A percentile compares a stretch with the other conserved stretches of the same genome.
phyloP scores from a whole-genome alignment of 495 filamentous ascomycete genomes.

The Hypoxylon fuscum region DNA sequence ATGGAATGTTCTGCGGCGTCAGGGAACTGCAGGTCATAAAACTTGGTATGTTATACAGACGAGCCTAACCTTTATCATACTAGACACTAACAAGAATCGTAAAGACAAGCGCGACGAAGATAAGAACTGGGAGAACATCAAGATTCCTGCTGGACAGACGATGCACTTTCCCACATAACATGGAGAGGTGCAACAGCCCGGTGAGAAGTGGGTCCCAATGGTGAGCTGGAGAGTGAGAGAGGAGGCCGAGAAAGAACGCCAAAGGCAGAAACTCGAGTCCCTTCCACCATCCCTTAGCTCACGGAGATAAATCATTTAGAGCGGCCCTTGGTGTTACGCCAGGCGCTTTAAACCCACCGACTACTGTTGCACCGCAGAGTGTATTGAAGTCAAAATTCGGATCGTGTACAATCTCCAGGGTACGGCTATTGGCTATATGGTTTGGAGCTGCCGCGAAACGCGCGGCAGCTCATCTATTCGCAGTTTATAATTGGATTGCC shows the following conservation, averaged over 20 bases:
- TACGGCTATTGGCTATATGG: slow-evolving; percentile 10
- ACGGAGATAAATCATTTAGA: slow-evolving; percentile 3
- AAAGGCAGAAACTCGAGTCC: slow-evolving; percentile 30
- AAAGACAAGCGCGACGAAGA: slow-evolving; percentile 34
- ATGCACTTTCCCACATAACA: slow-evolving; percentile 38
- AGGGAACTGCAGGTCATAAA: slow-evolving; percentile 46
- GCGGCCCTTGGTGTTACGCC: not conserved
- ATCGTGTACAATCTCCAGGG: slow-evolving; percentile 11
- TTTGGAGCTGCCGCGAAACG: not conserved
- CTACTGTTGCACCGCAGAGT: slow-evolving; percentile 18
- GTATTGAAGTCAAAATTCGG: slow-evolving; percentile 11
- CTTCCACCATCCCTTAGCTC: slow-evolving; percentile 13
- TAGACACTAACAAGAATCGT: slow-evolving; percentile 2
- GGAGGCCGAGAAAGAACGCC: slow-evolving; percentile 35
- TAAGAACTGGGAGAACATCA: slow-evolving; percentile 45
- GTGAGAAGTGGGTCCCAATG: slow-evolving; percentile 40
- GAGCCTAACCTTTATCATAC: not conserved
- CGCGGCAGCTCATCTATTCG: not conserved
- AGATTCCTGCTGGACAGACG: slow-evolving; percentile 41
- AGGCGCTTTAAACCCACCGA: slow-evolving; percentile 15
- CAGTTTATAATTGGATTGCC: slow-evolving; percentile 1
- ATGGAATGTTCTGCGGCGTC: slow-evolving; percentile 47
- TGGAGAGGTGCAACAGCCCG: slow-evolving; percentile 36
- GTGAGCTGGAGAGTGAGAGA: slow-evolving; percentile 36
- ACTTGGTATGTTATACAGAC: slow-evolving; percentile 19